Base-by-base conservation (phyloP, 2,329 filamentous ascomycete species). In the Aspergillus candidus region DNA sequence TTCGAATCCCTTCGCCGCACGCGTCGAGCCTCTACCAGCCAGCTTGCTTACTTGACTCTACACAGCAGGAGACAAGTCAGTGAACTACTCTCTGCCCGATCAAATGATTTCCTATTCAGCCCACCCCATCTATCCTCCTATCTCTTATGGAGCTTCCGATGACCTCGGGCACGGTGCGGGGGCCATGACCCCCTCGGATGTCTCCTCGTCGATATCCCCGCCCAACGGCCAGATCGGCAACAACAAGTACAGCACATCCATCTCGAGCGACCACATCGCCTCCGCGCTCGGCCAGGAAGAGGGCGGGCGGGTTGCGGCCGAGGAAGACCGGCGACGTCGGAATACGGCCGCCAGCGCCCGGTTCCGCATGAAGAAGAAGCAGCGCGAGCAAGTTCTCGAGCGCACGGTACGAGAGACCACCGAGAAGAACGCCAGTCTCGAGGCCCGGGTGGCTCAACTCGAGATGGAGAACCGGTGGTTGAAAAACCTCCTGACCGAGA, bases 321-420 rank as follows among this genome's bases (percentile, higher is more conserved):
- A 94, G 66, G 88, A 94, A 68, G 88, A 94, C 65, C 94, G 94
- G 72, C 84, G 88, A 39, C 82, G 88, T 47, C 82, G 88, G 52
- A 94, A 94, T 71, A 94, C 89, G 2, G 88, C 88, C 29, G 88
- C 88, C 43, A 89, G 84, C 53, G 88, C 88, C 13, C 84, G 88
- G 39, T 94, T 94, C 77, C 84, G 88, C 47, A 82, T 93, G 63
- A 94, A 94, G 81, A 94, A 94, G 83, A 94, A 94, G 80, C 87
- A 93, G 71, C 84, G 88, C 40, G 88, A 94, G 72, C 86, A 90
- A 67, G 84, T 86, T 7, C 80, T 94, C 41, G 87, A 91, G 67
- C 82, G 81, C 59, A 84, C 81, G 3, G 83, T 88, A 57, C 88
- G 89, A 67, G 88, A 94, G 55, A 86, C 91, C 70, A 80, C 80